A percentile compares a stretch with the other conserved stretches of the same genome.
Evolutionary conservation across 345 rosid species (phyloP).

Genomic region (Salix exigua): DNA sequence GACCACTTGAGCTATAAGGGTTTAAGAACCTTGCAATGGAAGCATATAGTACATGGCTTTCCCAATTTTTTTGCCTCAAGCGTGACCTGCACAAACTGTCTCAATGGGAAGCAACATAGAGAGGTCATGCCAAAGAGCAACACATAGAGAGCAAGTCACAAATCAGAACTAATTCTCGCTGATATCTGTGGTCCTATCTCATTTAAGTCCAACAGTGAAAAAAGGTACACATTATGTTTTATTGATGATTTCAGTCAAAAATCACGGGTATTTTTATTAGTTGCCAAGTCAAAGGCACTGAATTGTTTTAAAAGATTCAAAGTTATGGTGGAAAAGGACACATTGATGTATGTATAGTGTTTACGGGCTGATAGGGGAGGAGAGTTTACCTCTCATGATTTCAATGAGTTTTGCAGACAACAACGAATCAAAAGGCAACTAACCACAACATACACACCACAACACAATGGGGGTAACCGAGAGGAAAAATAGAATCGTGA

Average conservation of each 20-base stretch:
- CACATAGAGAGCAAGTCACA: not conserved
- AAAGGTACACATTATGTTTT: not conserved
- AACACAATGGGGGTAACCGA: too few relatives aligned
- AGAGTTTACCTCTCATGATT: too few relatives aligned
- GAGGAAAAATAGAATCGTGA: not conserved
- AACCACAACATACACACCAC: not conserved
- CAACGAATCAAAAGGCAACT: too few relatives aligned
- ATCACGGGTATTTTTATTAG: not conserved
- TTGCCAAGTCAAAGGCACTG: not conserved
- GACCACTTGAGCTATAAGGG: too few relatives aligned
- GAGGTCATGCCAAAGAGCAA: not conserved
- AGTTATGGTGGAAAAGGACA: not conserved
- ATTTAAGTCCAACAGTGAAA: too few relatives aligned
- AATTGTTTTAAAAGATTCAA: not conserved
- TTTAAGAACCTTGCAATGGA: too few relatives aligned
- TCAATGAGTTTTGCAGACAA: too few relatives aligned
- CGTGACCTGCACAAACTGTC: not conserved
- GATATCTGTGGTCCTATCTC: not conserved
- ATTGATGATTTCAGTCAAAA: not conserved
- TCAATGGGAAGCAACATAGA: conserved; percentile 7
- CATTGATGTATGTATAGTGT: too few relatives aligned
- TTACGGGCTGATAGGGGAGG: too few relatives aligned
- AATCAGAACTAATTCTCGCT: not conserved
- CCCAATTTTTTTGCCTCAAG: too few relatives aligned
- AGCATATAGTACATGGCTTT: too few relatives aligned